These are phyloP conservation scores for Ustilago nuda DNA, from an alignment of 1,284 basidiomycete genomes.

Conservation along the genomic window DNA sequence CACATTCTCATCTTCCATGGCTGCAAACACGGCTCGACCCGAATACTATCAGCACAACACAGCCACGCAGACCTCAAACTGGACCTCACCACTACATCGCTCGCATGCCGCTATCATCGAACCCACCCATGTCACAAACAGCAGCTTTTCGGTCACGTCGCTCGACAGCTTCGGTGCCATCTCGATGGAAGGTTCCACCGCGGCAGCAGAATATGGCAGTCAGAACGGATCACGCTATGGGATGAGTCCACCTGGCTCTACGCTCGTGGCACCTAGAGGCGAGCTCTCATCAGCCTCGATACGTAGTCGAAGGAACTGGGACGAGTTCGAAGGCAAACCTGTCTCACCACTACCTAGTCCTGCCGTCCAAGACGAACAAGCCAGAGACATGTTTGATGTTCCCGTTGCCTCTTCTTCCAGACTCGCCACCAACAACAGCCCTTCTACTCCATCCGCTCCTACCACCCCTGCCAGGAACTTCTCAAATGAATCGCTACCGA, in stretches of 20 bases:
- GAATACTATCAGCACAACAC: constrained; percentile 3
- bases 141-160: constrained; percentile 39
- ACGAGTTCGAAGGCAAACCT: constrained; percentile 64
- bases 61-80: constrained; percentile 1
- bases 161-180: constrained; percentile 37
- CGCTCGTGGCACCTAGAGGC: constrained; percentile 30
- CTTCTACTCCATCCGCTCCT: constrained; percentile 3
- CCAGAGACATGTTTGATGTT: constrained; percentile 46
- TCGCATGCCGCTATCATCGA: constrained; percentile 13
- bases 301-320: constrained; percentile 63
- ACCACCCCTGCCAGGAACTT: constrained; percentile 7
- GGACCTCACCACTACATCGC: constrained; percentile 7
- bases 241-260: constrained; percentile 16
- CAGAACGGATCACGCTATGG: constrained; percentile 32
- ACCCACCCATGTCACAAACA: constrained; percentile 15
- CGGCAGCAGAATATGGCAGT: constrained; percentile 28
- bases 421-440: not conserved
- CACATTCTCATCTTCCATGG: not conserved
- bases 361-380: constrained; percentile 31
- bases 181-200: constrained; percentile 35
- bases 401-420: constrained; percentile 27
- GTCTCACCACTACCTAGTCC: constrained; percentile 65
- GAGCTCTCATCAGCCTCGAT: constrained; percentile 59
- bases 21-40: not conserved
- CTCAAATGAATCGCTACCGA: constrained; percentile 20